phyloP scores from a whole-genome alignment of 768 basidiomycete genomes.

The Kwoniella heveanensis region DNA sequence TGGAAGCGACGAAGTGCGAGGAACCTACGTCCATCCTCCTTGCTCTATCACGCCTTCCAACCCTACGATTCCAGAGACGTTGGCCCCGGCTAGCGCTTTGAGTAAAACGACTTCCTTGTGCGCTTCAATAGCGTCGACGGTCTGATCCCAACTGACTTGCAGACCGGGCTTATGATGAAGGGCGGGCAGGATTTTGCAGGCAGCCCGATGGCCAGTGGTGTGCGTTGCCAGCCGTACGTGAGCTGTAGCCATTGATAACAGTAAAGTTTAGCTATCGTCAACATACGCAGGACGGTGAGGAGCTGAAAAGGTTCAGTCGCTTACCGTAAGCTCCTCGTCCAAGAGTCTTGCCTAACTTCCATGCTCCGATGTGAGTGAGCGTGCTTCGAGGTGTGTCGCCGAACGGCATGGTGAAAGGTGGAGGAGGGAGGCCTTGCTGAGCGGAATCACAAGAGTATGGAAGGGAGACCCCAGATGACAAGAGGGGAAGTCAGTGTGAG shows the following conservation, averaged over 20 bases:
- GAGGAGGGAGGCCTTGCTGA: neutral
- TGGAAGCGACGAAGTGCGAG: too few species aligned
- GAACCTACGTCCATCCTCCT: slow-evolving; percentile 52
- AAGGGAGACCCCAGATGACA: neutral
- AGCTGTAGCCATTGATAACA: too few species aligned
- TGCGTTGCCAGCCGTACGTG: slow-evolving; percentile 53
- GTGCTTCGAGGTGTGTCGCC: slow-evolving; percentile 44
- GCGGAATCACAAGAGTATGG: slow-evolving; percentile 5
- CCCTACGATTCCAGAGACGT: slow-evolving; percentile 45
- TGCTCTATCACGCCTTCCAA: slow-evolving; percentile 52
- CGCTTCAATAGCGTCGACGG: slow-evolving; percentile 51
- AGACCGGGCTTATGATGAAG: slow-evolving; percentile 28
- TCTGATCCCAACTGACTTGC: slow-evolving; percentile 40
- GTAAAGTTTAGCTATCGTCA: neutral
- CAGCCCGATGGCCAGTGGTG: slow-evolving; percentile 38
- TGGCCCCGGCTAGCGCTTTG: slow-evolving; percentile 44
- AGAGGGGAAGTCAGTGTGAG: neutral
- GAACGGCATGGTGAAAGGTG: slow-evolving; percentile 5
- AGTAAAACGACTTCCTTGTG: slow-evolving; percentile 54
- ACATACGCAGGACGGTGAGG: neutral
- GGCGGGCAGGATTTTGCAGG: slow-evolving; percentile 55
- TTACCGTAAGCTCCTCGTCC: slow-evolving; percentile 54
- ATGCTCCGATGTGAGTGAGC: slow-evolving; percentile 45
- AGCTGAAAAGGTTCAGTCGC: slow-evolving; percentile 4
- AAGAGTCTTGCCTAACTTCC: slow-evolving; percentile 48